Evolutionary conservation across 495 filamentous ascomycete species (phyloP).

Genomic region (Glarea lozoyensis): DNA sequence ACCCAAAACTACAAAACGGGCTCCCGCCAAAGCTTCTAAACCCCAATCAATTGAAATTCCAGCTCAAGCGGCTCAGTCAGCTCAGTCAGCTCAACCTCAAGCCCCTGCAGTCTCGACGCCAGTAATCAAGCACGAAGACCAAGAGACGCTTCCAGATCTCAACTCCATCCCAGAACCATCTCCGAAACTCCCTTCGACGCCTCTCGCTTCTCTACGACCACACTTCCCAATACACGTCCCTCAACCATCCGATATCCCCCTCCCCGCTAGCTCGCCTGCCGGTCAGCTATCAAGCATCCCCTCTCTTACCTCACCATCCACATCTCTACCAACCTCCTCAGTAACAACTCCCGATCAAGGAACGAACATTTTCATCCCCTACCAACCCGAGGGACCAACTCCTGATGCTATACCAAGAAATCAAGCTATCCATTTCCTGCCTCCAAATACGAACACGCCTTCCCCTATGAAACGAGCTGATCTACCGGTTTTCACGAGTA

Average conservation of each 20-base stretch:
- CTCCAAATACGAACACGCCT: constrained; percentile 20
- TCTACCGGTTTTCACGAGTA: constrained; percentile 44
- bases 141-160: constrained; percentile 1
- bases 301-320: constrained; percentile 2
- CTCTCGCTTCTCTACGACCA: constrained; percentile 1
- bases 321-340: not conserved
- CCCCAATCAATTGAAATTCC: not conserved
- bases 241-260: constrained; percentile 11
- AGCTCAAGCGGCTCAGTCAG: not conserved
- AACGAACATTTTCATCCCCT: constrained; percentile 17
- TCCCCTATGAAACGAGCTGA: constrained; percentile 29
- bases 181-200: not conserved
- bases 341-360: too few species aligned
- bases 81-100: not conserved
- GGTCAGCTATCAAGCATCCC: too few species aligned
- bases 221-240: constrained; percentile 3
- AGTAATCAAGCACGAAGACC: not conserved
- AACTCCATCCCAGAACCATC: constrained; percentile 4
- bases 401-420: constrained; percentile 7
- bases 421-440: constrained; percentile 11
- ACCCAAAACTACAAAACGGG: constrained; percentile 5
- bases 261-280: constrained; percentile 16
- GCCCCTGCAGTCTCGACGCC: not conserved
- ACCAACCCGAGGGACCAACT: constrained; percentile 22
- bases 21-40: constrained; percentile 22